These are phyloP conservation scores for Trypanosoma vivax DNA, from an alignment of 208 protist genomes.

Conservation along the genomic window DNA sequence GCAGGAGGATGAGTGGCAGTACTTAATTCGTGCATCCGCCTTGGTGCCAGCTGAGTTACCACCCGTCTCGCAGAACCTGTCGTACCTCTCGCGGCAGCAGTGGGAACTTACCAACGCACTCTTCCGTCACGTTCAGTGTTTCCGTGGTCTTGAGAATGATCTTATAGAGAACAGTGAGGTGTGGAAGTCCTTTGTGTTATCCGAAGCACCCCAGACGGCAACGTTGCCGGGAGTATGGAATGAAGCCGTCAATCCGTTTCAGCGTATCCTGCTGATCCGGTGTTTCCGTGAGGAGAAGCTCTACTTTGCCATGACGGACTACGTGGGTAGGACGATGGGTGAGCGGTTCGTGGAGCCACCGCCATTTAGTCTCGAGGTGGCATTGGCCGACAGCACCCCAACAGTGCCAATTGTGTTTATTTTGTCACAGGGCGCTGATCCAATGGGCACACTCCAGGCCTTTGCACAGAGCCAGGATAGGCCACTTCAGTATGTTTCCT, in stretches of 20 bases:
- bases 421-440: slow-evolving; percentile 96
- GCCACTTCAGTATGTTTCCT: slow-evolving; percentile 88
- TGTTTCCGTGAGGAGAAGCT: slow-evolving; percentile 94
- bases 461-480: slow-evolving; percentile 82
- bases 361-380: slow-evolving; percentile 86
- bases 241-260: slow-evolving; percentile 71
- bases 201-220: slow-evolving; percentile 52
- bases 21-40: slow-evolving; percentile 85
- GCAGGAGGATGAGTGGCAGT: slow-evolving; percentile 88
- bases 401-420: slow-evolving; percentile 95
- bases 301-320: slow-evolving; percentile 83
- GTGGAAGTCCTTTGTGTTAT: slow-evolving; percentile 64
- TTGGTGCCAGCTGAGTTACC: slow-evolving; percentile 77
- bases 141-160: slow-evolving; percentile 49
- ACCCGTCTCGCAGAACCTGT: slow-evolving; percentile 30
- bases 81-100: slow-evolving; percentile 68
- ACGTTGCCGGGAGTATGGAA: slow-evolving; percentile 55
- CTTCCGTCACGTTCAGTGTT: slow-evolving; percentile 63
- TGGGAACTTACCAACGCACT: slow-evolving; percentile 86
- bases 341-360: slow-evolving; percentile 90
- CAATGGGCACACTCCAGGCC: slow-evolving; percentile 87
- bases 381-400: slow-evolving; percentile 80
- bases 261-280: slow-evolving; percentile 91
- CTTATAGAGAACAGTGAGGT: slow-evolving; percentile 30
- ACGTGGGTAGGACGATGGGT: slow-evolving; percentile 89